A percentile compares a stretch with the other conserved stretches of the same genome.
phyloP scores from a whole-genome alignment of 345 rosid genomes.

The Lagerstroemia speciosa region DNA sequence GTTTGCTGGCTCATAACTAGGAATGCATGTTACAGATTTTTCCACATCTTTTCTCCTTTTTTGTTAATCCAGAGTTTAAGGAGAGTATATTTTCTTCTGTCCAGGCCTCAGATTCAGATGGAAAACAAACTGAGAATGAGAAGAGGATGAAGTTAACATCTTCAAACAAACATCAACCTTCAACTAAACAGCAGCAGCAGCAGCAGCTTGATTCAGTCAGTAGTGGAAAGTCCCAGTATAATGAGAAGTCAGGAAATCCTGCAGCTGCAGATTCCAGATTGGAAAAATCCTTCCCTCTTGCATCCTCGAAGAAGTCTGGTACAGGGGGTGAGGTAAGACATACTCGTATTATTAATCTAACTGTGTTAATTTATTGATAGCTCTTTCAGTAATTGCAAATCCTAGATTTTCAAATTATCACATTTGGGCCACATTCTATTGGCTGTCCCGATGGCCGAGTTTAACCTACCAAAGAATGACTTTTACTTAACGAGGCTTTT shows the following conservation, averaged over 20 bases:
- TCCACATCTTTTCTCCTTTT: neutral
- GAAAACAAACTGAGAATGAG: slow-evolving; percentile 26
- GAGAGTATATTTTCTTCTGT: neutral
- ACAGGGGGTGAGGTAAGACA: slow-evolving; percentile 63
- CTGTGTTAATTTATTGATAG: neutral
- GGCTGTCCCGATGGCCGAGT: neutral
- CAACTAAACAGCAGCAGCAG: no score
- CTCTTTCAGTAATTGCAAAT: neutral
- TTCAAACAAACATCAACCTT: slow-evolving; percentile 24
- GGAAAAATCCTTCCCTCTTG: slow-evolving; percentile 15
- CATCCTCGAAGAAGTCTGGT: slow-evolving; percentile 46
- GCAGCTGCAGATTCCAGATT: slow-evolving; percentile 9
- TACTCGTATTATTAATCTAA: slow-evolving; percentile 5
- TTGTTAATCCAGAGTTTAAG: neutral
- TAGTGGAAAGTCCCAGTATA: slow-evolving; percentile 26
- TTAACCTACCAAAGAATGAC: neutral
- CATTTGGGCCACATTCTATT: neutral
- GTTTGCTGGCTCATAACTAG: neutral
- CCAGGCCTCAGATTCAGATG: slow-evolving; percentile 31
- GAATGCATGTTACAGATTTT: neutral
- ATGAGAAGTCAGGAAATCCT: slow-evolving; percentile 13
- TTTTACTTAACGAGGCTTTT: no score
- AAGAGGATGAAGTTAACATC: slow-evolving; percentile 28
- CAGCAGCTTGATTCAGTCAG: slow-evolving; percentile 27
- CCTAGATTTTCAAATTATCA: neutral